A percentile compares a stretch with the other conserved stretches of the same genome.
Evolutionary conservation across 441 rosid species (phyloP).

Genomic region (Gossypium trilobum): DNA sequence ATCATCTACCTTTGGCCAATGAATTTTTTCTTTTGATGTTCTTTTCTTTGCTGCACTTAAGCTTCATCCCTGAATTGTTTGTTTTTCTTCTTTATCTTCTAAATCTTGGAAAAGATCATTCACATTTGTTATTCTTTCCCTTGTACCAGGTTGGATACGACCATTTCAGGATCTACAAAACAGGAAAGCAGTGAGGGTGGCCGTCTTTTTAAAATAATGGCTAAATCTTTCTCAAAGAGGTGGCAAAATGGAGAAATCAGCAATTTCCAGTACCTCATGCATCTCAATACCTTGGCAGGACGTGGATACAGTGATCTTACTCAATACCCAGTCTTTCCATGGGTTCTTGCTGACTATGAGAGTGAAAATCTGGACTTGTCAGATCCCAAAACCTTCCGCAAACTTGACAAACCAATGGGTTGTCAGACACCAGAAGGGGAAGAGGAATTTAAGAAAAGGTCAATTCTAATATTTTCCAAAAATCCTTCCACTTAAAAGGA

Average conservation of each 20-base stretch:
- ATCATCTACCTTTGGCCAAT: neutral
- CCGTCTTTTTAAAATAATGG: slow-evolving; percentile 84
- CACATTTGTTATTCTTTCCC: slow-evolving; percentile 11
- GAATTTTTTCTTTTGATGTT: neutral
- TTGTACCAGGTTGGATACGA: slow-evolving; percentile 79
- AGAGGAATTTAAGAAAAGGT: slow-evolving; percentile 98
- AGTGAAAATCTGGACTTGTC: slow-evolving; percentile 81
- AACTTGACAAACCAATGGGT: slow-evolving; percentile 98
- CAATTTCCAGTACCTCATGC: slow-evolving; percentile 99
- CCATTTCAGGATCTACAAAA: slow-evolving; percentile 89
- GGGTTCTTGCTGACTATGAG: slow-evolving; percentile 98
- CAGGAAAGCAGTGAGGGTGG: slow-evolving; percentile 93
- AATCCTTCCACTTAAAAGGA: neutral
- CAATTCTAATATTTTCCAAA: slow-evolving; percentile 8
- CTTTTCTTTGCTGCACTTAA: slow-evolving; percentile 7
- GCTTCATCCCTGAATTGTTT: neutral
- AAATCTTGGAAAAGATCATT: neutral
- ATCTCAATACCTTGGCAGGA: slow-evolving; percentile 98
- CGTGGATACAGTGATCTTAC: slow-evolving; percentile 99
- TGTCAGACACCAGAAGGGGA: slow-evolving; percentile 98
- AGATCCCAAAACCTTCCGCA: slow-evolving; percentile 82
- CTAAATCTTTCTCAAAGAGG: slow-evolving; percentile 96
- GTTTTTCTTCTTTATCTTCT: slow-evolving; percentile 1
- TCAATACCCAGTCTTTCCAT: slow-evolving; percentile 99
- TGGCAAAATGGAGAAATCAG: slow-evolving; percentile 99